Base-by-base conservation (phyloP, 2,329 filamentous ascomycete genomes). In the Trichoderma gracile region DNA sequence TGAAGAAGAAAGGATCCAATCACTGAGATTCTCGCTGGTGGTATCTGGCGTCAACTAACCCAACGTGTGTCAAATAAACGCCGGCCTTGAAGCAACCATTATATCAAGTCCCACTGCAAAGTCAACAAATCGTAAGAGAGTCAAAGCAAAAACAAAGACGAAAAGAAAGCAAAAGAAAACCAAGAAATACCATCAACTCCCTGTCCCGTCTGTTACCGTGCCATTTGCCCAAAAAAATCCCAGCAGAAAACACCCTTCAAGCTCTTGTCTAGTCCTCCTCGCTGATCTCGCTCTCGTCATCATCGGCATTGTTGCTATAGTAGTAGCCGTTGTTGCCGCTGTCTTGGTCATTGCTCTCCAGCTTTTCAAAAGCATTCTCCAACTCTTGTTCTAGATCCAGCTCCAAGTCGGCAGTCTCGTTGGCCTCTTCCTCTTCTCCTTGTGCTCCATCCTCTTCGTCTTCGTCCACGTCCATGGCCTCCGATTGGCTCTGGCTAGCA, bases 221-320 rank as follows among this genome's bases (percentile, higher is more conserved):
- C 14, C 33, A n/a, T 38, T 12, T 14, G 1, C 33, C 33, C 33
- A 38, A 14, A 38, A 2, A 5, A 38, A 38, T 38, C 33, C 33
- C 12, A 38, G 33, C 33, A 2, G 1, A 3, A 14, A 14, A 14
- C 33, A n/a, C n/a, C 23, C 3, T 4, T 21, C 40, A 23, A 42
- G 5, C 12, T 21, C 5, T 23, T 1, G 3, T 55, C 46, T 76
- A 89, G 72, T 89, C 86, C 73, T 89, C 86, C 72, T 89, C 86
- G 68, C 86, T 89, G 61, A 89, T 86, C 69, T 87, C 85, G 68
- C 86, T 89, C 73, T 89, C 86, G 59, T 86, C 84, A 27, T 81
- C 79, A 21, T 66, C 42, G 30, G 80, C 50, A 25, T 62, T 62
- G 19, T 46, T 46, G 19, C 53, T 54, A 49, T 52, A 53, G 38